These are phyloP conservation scores for Dentipellis fragilis DNA, from an alignment of 768 basidiomycete species.

Conservation along the genomic window DNA sequence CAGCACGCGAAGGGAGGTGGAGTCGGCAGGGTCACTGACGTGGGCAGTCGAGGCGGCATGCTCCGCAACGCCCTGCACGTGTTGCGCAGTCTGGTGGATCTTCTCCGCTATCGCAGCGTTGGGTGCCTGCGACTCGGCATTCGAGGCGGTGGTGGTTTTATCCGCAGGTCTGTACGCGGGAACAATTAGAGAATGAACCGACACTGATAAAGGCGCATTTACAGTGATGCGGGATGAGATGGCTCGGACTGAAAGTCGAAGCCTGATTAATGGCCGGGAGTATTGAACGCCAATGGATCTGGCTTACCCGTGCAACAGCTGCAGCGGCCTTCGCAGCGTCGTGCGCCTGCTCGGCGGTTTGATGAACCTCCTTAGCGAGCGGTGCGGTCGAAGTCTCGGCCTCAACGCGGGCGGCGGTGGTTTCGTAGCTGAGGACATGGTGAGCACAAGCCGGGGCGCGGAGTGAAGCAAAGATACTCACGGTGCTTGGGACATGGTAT, in stretches of 20 bases:
- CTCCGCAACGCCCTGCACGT: slow-evolving; percentile 34
- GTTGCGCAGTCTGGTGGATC: slow-evolving; percentile 37
- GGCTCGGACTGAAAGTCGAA: not conserved
- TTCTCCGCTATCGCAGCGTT: slow-evolving; percentile 29
- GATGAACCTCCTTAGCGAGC: slow-evolving; percentile 2
- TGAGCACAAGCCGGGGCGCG: not conserved
- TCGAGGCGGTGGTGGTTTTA: slow-evolving; percentile 43
- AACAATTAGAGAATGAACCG: too few species aligned
- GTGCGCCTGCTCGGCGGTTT: not conserved
- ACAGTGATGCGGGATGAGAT: not conserved
- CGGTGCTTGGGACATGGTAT: slow-evolving; percentile 9
- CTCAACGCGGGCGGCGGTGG: slow-evolving; percentile 7
- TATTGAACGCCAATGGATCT: too few species aligned
- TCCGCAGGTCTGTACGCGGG: not conserved
- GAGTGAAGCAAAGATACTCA: not conserved
- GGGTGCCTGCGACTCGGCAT: slow-evolving; percentile 39
- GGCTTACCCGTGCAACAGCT: slow-evolving; percentile 1
- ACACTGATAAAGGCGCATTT: not conserved
- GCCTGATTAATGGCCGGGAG: too few species aligned
- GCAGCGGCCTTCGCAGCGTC: slow-evolving; percentile 6
- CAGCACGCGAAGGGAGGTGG: not conserved
- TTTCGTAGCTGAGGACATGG: slow-evolving; percentile 5
- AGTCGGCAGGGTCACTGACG: slow-evolving; percentile 21
- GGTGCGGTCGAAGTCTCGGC: slow-evolving; percentile 8
- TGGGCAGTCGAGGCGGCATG: slow-evolving; percentile 45